phyloP scores from a whole-genome alignment of 352 stramenopile genomes.

The Bremia lactucae region DNA sequence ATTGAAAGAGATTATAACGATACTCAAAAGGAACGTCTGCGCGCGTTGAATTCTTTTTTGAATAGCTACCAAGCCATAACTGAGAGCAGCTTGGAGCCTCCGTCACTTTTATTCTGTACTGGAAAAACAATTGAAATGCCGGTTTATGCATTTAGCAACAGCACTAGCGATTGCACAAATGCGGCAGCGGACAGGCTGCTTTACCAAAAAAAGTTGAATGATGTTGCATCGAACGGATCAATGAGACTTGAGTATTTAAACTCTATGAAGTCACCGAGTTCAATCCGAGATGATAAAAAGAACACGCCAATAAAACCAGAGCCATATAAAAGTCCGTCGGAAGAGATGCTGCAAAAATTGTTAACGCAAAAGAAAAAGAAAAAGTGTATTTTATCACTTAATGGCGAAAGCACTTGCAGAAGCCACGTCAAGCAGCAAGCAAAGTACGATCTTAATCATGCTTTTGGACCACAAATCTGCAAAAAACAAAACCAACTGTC shows the following conservation, averaged over 20 bases:
- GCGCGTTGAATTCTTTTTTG: too few species aligned
- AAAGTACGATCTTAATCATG: slow-evolving; percentile 6
- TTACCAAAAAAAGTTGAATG: too few species aligned
- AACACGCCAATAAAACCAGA: slow-evolving; percentile 1
- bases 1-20: too few species aligned
- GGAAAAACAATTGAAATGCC: too few species aligned
- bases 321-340: neutral
- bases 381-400: neutral
- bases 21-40: too few species aligned
- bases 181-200: too few species aligned
- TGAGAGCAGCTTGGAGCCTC: too few species aligned
- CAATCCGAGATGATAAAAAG: slow-evolving; percentile 9
- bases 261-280: slow-evolving; percentile 23
- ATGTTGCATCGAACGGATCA: slow-evolving; percentile 23
- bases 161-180: too few species aligned
- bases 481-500: slow-evolving; percentile 9
- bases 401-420: neutral
- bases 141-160: too few species aligned
- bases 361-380: neutral
- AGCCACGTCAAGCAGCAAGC: slow-evolving; percentile 1
- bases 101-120: too few species aligned
- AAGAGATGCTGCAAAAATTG: slow-evolving; percentile 1
- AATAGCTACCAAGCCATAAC: too few species aligned
- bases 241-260: slow-evolving; percentile 32
- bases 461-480: slow-evolving; percentile 1